Base-by-base conservation (phyloP, 805 yeast genomes). In the Ogataea methanolica region DNA sequence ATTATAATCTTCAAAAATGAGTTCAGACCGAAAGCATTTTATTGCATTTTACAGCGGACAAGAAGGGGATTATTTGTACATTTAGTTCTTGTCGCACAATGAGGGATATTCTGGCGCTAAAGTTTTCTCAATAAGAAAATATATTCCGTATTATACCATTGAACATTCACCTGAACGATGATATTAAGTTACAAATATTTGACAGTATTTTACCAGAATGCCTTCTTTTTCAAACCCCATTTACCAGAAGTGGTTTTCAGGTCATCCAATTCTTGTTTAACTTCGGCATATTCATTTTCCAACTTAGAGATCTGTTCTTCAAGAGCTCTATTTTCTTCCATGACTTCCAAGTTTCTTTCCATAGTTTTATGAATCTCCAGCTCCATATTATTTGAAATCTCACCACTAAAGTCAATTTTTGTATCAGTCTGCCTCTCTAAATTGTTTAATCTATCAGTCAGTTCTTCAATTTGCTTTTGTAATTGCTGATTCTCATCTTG, bases 401-500 rank as follows among this genome's bases (percentile, higher is more conserved):
- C 62, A 16, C 67, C 65, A 5, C 61, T 53, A 45, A 63, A 63
- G 47, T 61, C 64, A 36, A 59, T 47, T 11, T 50, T 45, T 6
- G 56, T 51, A 23, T 54, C 59, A 2, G 47, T 44, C 34, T 60
- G 59, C 3, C 50, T 69, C 47, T 61, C 62, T 22, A 76, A 57
- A 19, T 67, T 63, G n/a, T 54, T 56, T 17, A 70, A 48, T 43
- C 79, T 71, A 37, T 67, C 56, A 40, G 72, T 72, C 40, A 84
- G 66, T 11, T 74, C 79, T 2, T 63, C 67, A 36, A 83, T 76
- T 45, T 73, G 77, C 1, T 63, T 61, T 26, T 68, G 62, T 43
- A 90, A 67, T 40, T 82, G 87, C 23, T 70, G 75, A 51, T 88
- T 87, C 49, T 88, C 96, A 56, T 88, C 92, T 43, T 76, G 72